Conservation (phyloP, 2,329 filamentous ascomycete genomes). For the Fusarium nygamai region DNA sequence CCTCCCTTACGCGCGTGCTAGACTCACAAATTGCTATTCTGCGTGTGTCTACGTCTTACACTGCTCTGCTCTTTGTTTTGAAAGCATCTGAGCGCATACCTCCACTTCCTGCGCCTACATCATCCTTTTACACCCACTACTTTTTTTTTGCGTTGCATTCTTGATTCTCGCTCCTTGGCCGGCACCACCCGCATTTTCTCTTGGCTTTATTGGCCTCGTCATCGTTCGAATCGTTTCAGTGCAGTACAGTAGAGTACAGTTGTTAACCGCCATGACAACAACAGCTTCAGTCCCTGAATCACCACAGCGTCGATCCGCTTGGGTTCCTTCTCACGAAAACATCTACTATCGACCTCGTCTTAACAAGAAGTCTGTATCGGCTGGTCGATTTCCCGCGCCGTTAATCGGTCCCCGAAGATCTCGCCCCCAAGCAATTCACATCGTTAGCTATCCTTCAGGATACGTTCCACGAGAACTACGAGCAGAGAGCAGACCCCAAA, state of each 20-base stretch:
- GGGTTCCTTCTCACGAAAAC: conserved; percentile 42
- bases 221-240: not conserved
- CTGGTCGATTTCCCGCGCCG: conserved; percentile 48
- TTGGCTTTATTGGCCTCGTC: conserved; percentile 39
- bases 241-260: conserved; percentile 8
- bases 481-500: conserved; percentile 28
- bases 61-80: conserved; percentile 24
- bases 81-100: conserved; percentile 10
- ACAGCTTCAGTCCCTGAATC: conserved; percentile 20
- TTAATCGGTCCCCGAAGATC: conserved; percentile 53
- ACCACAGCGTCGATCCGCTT: conserved; percentile 36
- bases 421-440: conserved; percentile 55
- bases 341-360: conserved; percentile 43
- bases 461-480: conserved; percentile 59
- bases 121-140: conserved; percentile 15
- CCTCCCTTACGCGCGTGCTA: conserved; percentile 15
- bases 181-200: conserved; percentile 28
- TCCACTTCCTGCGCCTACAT: not conserved
- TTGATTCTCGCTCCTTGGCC: conserved; percentile 30
- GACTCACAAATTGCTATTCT: not conserved
- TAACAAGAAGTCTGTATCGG: conserved; percentile 32
- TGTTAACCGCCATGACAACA: conserved; percentile 42
- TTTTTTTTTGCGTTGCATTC: conserved; percentile 20
- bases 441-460: conserved; percentile 54
- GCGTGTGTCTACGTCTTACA: not conserved